Conservation (phyloP, 306 rosid species). For the Pueraria montana region DNA sequence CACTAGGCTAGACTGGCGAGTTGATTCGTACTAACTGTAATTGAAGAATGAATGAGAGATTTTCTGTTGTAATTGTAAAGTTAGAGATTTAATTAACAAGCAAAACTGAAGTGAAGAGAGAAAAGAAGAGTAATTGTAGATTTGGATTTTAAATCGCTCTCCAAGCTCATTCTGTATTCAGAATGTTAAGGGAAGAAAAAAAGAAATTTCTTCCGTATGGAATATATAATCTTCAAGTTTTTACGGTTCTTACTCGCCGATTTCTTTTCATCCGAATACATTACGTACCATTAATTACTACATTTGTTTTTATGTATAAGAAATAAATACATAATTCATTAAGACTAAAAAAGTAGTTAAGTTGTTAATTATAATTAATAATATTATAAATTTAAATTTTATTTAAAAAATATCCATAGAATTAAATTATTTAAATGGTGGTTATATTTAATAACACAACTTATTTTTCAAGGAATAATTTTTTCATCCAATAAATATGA, state of each 20-base stretch:
- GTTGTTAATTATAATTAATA: too few species aligned
- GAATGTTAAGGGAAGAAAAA: conserved; percentile 47
- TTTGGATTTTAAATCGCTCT: conserved; percentile 44
- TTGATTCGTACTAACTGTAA: conserved; percentile 52
- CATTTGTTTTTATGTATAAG: too few species aligned
- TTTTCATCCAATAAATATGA: too few species aligned
- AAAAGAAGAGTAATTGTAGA: conserved; percentile 50
- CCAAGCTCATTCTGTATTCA: conserved; percentile 44
- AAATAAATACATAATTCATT: too few species aligned
- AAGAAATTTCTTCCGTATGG: conserved; percentile 40
- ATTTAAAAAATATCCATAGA: too few species aligned
- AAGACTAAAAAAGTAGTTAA: too few species aligned
- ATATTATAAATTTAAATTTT: too few species aligned
- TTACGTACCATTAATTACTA: too few species aligned
- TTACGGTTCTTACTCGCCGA: neutral
- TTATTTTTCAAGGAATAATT: too few species aligned
- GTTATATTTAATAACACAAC: too few species aligned
- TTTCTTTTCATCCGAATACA: neutral
- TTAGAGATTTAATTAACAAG: conserved; percentile 38
- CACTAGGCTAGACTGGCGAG: conserved; percentile 40
- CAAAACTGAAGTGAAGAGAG: conserved; percentile 42
- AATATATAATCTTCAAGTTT: conserved; percentile 21
- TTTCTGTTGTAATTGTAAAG: conserved; percentile 51
- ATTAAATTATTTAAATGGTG: too few species aligned
- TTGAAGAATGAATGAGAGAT: conserved; percentile 41